Conservation (phyloP, 768 basidiomycete genomes). For the Favolaschia claudopus region DNA sequence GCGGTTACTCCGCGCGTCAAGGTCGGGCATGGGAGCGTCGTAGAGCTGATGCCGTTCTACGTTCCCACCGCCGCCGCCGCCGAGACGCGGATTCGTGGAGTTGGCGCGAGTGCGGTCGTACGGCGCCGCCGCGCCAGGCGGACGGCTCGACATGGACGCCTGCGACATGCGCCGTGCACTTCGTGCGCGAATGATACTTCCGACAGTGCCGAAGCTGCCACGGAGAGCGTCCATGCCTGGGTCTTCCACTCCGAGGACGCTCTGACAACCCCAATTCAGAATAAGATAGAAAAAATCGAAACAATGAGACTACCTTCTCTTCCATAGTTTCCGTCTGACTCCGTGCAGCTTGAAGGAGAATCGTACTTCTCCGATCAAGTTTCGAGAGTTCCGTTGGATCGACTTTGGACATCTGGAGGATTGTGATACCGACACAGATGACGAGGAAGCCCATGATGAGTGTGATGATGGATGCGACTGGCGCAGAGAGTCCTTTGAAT, state of each 20-base stretch:
- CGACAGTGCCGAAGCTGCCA: constrained; percentile 90
- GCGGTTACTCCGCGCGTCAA: constrained; percentile 50
- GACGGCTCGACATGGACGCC: constrained; percentile 31
- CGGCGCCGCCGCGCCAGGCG: constrained; percentile 46
- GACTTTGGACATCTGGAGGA: constrained; percentile 95
- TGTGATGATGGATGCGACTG: constrained; percentile 82
- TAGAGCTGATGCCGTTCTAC: constrained; percentile 86
- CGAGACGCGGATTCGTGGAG: constrained; percentile 29
- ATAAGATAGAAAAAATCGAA: background rate
- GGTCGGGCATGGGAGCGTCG: constrained; percentile 80
- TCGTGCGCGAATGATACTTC: constrained; percentile 84
- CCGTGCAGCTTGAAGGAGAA: constrained; percentile 88
- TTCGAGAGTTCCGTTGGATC: constrained; percentile 81
- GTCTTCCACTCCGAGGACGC: constrained; percentile 72
- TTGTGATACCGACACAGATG: constrained; percentile 91
- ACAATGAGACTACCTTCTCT: constrained; percentile 64
- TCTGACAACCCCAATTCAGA: constrained; percentile 8
- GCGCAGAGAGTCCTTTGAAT: constrained; percentile 87
- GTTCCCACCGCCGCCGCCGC: constrained; percentile 46
- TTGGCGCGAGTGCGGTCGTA: constrained; percentile 34
- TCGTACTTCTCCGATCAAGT: constrained; percentile 89
- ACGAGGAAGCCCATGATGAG: constrained; percentile 92
- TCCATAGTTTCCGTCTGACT: constrained; percentile 70
- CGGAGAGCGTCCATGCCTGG: constrained; percentile 93
- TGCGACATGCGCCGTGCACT: constrained; percentile 53